phyloP scores from a whole-genome alignment of 192 early-diverging fungal genomes.

The Coemansia sp. region DNA sequence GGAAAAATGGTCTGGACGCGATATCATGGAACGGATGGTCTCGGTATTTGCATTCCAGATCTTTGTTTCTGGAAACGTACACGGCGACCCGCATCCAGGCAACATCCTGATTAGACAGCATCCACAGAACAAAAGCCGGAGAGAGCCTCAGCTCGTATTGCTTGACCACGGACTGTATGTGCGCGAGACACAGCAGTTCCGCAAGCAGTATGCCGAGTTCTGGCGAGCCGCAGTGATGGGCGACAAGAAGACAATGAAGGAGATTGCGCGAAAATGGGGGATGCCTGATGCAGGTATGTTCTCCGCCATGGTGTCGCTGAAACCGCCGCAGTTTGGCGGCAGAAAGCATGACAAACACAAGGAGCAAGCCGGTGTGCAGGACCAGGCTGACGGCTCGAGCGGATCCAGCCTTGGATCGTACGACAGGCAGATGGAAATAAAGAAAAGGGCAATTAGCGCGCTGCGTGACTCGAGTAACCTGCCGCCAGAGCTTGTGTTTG shows the following conservation, averaged over 20 bases:
- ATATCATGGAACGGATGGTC: constrained; percentile 73
- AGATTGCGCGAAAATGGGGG: constrained; percentile 76
- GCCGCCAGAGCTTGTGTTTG: constrained; percentile 89
- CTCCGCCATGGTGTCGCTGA: constrained; percentile 48
- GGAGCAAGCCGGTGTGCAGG: background rate
- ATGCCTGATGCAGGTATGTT: constrained; percentile 47
- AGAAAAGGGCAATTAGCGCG: constrained; percentile 71
- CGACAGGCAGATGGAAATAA: constrained; percentile 73
- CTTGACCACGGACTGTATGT: constrained; percentile 95
- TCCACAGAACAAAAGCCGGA: constrained; percentile 45
- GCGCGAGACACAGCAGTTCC: constrained; percentile 68
- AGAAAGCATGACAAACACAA: background rate
- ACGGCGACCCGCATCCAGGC: constrained; percentile 85
- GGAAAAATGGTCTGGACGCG: constrained; percentile 39
- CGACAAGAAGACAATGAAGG: constrained; percentile 63
- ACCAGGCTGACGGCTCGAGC: background rate
- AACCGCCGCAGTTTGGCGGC: constrained; percentile 7
- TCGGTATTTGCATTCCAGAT: constrained; percentile 87
- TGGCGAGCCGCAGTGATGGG: constrained; percentile 83
- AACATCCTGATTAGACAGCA: constrained; percentile 80
- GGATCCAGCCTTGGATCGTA: constrained; percentile 40
- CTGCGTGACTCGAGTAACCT: constrained; percentile 68
- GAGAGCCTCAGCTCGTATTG: constrained; percentile 69
- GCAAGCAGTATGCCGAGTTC: constrained; percentile 76
- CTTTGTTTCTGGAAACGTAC: constrained; percentile 83